These are phyloP conservation scores for Polychaeton citri DNA, from an alignment of 2,329 filamentous ascomycete genomes.

Conservation along the genomic window DNA sequence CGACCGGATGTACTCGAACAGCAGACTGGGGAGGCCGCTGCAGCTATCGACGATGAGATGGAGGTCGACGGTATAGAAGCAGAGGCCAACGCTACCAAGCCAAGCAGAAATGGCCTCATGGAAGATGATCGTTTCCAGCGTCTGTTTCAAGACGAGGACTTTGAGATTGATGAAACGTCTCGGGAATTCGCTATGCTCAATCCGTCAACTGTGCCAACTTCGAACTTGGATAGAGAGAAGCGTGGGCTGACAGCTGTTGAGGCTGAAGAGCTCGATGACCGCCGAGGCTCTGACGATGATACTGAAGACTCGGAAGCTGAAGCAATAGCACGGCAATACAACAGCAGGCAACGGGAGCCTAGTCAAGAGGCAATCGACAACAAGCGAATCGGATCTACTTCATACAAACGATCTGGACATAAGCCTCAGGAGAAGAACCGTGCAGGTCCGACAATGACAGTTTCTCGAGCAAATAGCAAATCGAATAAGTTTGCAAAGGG, in stretches of 20 bases:
- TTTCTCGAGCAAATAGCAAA: conserved; percentile 36
- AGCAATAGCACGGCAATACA: conserved; percentile 10
- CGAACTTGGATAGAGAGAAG: conserved; percentile 21
- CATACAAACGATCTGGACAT: conserved; percentile 46
- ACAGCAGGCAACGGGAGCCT: conserved; percentile 23
- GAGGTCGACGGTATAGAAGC: conserved; percentile 16
- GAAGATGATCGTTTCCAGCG: conserved; percentile 75
- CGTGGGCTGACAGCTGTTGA: conserved; percentile 46
- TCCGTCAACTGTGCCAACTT: conserved; percentile 53
- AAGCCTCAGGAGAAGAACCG: conserved; percentile 23
- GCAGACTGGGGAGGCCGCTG: conserved; percentile 40
- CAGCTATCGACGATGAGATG: conserved; percentile 37
- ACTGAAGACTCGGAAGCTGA: conserved; percentile 26
- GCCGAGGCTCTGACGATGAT: conserved; percentile 23
- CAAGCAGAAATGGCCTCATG: conserved; percentile 40
- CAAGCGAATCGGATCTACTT: conserved; percentile 52
- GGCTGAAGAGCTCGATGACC: conserved; percentile 40
- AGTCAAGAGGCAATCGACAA: conserved; percentile 23
- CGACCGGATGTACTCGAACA: conserved; percentile 4
- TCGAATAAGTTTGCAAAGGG: conserved; percentile 24
- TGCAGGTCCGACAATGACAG: conserved; percentile 37
- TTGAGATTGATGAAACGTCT: conserved; percentile 78
- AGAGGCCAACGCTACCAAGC: conserved; percentile 9
- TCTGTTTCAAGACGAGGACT: conserved; percentile 87
- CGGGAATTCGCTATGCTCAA: conserved; percentile 81